A percentile compares a stretch with the other conserved stretches of the same genome.
Conservation (phyloP, 306 rosid genomes). For the Albizia julibrissin region DNA sequence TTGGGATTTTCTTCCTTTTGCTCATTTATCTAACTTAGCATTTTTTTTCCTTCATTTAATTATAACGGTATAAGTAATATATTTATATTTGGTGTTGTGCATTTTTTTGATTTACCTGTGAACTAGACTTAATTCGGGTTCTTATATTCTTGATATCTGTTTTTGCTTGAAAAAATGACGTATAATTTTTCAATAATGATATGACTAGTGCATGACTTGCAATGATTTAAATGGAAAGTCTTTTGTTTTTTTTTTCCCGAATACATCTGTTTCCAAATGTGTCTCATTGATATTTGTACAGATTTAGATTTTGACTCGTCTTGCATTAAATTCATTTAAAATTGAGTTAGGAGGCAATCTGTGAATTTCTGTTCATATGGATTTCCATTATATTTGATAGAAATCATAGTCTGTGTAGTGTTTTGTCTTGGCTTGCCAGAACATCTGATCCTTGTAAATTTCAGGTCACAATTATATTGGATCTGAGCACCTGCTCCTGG, state of each 20-base stretch:
- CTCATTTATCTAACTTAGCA: not conserved
- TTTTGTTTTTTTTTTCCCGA: not conserved
- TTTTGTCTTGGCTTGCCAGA: slow-evolving; percentile 1
- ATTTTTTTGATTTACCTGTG: not conserved
- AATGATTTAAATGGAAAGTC: not conserved
- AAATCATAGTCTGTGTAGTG: not conserved
- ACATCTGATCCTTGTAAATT: slow-evolving; percentile 12
- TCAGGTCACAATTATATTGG: slow-evolving; percentile 95
- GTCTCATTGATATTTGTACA: not conserved
- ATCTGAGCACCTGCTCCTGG: slow-evolving; percentile 96
- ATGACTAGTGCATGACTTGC: not conserved
- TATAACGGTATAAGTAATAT: not conserved
- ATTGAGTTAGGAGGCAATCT: slow-evolving; percentile 6
- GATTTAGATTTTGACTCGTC: not conserved
- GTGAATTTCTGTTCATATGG: not conserved
- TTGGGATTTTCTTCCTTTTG: not conserved
- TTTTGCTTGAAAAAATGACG: not conserved
- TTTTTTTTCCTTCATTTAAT: not conserved
- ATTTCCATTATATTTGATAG: not conserved
- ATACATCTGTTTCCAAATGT: not conserved
- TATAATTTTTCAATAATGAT: not conserved
- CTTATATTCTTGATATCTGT: not conserved
- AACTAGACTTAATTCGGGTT: not conserved
- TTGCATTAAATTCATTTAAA: not conserved
- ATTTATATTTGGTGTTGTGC: not conserved